Conservation (phyloP, 225 moss, liverwort and hornwort species). For the Thuidium tamariscinum region DNA sequence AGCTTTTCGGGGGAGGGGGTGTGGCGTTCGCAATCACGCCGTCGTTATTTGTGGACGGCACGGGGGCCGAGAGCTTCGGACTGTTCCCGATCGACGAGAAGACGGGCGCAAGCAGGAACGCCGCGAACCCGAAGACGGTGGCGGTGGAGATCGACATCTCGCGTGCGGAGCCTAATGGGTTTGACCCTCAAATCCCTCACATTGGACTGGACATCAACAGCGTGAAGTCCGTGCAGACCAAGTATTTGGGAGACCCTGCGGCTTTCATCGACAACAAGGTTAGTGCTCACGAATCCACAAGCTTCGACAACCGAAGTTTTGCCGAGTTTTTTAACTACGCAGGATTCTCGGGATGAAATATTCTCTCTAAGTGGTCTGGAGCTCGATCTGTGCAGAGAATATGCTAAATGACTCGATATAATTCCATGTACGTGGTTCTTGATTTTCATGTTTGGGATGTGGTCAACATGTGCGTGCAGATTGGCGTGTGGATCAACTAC, state of each 20-base stretch:
- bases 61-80: conserved; percentile 16
- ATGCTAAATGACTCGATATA: not conserved
- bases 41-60: not conserved
- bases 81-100: conserved; percentile 17
- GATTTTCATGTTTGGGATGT: not conserved
- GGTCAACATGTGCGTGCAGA: not conserved
- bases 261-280: conserved; percentile 18
- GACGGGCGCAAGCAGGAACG: conserved; percentile 8
- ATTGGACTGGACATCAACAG: conserved; percentile 47
- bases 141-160: conserved; percentile 55
- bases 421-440: not conserved
- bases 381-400: not conserved
- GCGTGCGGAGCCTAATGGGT: not conserved
- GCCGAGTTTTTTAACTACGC: not conserved
- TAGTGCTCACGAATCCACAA: not conserved
- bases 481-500: conserved; percentile 36
- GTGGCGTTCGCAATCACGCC: conserved; percentile 33
- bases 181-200: conserved; percentile 28
- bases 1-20: conserved; percentile 35
- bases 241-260: conserved; percentile 32
- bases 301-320: not conserved
- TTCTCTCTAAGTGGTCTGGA: not conserved
- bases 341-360: not conserved
- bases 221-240: conserved; percentile 22
- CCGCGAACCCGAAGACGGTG: conserved; percentile 14